Evolutionary conservation across 176 grass and related monocot species (phyloP), one percentile per base, ranked within the genome.

Genomic region (Elymus sibiricus): DNA sequence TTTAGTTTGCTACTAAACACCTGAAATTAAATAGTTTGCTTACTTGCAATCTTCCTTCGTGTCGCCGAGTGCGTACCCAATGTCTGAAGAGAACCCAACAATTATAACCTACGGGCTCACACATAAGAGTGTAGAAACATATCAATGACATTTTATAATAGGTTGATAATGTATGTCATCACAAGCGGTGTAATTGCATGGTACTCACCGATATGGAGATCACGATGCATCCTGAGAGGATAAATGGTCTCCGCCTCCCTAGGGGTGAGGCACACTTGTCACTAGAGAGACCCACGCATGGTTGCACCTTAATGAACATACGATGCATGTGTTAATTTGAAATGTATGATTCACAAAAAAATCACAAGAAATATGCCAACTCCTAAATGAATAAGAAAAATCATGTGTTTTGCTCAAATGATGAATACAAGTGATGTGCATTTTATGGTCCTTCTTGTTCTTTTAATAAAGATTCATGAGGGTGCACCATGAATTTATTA

Each of bases 11-110:
- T 16, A 37, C 12, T 27, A 60, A 14, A 37, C 29, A 13, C 3
- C 38, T 42, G 4, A 21, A 5, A 43, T 15, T 9, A 55, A 58
- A n/a, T 14, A 64, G 4, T 6, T 0, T 55, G 32, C 9, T 88
- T 84, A 97, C 93, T 37, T 87, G 91, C 93, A 98, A 51, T 95
- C 89, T 64, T 91, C 82, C 7, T 79, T 95, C 4, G 93, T 92
- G 74, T 93, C 93, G 0, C 93, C 95, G 2, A 95, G 84, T 35
- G 89, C 89, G 13, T 82, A 92, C 51, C 93, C 95, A 4, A 98
- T 93, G 83, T 95, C 91, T 0, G 93, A 98, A 28, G 93, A 95
- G 90, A 92, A 95, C 11, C 87, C 91, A 35, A 93, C 79, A 9
- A 93, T 6, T 17, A 93, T 14, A 21, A 98, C 93, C 91, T 98